Percentiles rank a stretch among this genome's conserved stretches.
Conservation (phyloP, 2,329 filamentous ascomycete genomes). For the Aspergillus aculeatus region DNA sequence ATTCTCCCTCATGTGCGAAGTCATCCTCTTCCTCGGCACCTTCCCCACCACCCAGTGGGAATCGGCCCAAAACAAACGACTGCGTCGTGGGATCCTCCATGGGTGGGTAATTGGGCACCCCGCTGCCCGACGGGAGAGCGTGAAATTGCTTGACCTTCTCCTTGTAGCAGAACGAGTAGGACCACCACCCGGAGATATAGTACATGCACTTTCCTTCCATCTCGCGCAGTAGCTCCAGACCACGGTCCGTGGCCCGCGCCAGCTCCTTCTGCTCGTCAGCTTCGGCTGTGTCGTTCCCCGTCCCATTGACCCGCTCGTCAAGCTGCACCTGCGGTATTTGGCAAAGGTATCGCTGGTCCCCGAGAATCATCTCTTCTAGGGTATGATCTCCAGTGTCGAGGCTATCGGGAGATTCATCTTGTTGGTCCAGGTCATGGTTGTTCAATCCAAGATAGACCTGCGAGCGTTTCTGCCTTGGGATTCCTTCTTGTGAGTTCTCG, state of each 20-base stretch:
- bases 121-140: slow-evolving; percentile 68
- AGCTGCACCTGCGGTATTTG: slow-evolving; percentile 71
- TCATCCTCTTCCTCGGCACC: slow-evolving; percentile 30
- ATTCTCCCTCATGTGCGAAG: slow-evolving; percentile 27
- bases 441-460: slow-evolving; percentile 28
- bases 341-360: slow-evolving; percentile 75
- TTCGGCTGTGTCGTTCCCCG: slow-evolving; percentile 50
- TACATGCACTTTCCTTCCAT: slow-evolving; percentile 82
- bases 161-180: slow-evolving; percentile 91
- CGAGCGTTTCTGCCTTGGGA: slow-evolving; percentile 16
- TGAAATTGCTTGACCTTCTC: slow-evolving; percentile 88
- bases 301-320: slow-evolving; percentile 62
- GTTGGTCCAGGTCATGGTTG: slow-evolving; percentile 34
- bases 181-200: slow-evolving; percentile 88
- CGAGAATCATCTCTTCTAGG: slow-evolving; percentile 74
- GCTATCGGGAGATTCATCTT: slow-evolving; percentile 9
- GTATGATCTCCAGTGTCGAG: slow-evolving; percentile 22
- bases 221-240: slow-evolving; percentile 74
- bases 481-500: slow-evolving; percentile 13
- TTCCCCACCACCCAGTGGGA: slow-evolving; percentile 29
- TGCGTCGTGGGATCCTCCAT: slow-evolving; percentile 72
- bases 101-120: slow-evolving; percentile 67
- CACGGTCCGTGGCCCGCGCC: slow-evolving; percentile 70
- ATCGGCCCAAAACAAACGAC: slow-evolving; percentile 74
- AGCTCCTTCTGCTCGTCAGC: slow-evolving; percentile 79